Conservation (phyloP, 2,329 filamentous ascomycete genomes). For the Cercospora nicotianae region DNA sequence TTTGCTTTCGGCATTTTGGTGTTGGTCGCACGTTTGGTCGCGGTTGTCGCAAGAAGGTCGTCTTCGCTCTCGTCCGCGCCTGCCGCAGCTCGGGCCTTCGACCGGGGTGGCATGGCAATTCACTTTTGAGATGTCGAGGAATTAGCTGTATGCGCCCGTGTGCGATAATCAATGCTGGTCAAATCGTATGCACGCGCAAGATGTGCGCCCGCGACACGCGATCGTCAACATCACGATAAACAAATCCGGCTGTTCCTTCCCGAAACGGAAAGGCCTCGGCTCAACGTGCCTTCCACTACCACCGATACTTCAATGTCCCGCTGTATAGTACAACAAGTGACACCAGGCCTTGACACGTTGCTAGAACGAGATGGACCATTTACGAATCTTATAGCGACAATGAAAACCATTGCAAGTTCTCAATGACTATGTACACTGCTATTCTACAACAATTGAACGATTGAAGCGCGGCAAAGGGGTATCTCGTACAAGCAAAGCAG, state of each 20-base stretch:
- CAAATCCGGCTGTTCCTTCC: background rate
- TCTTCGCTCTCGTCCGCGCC: slow-evolving; percentile 26
- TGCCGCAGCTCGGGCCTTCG: slow-evolving; percentile 17
- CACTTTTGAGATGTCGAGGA: background rate
- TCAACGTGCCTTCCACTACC: background rate
- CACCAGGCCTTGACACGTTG: background rate
- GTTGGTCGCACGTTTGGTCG: slow-evolving; percentile 27
- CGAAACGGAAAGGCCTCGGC: background rate
- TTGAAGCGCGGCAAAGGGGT: background rate
- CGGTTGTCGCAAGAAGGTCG: slow-evolving; percentile 24
- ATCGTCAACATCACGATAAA: slow-evolving; percentile 3
- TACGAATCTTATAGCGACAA: background rate
- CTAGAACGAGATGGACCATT: background rate
- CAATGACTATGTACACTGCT: background rate
- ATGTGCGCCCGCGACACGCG: background rate
- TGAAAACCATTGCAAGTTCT: background rate
- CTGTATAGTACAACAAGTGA: background rate
- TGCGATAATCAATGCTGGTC: background rate
- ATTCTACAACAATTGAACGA: background rate
- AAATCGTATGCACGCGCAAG: background rate
- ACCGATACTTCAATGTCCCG: background rate
- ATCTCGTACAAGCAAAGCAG: slow-evolving; percentile 8
- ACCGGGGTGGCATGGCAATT: slow-evolving; percentile 42
- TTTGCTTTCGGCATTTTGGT: slow-evolving; percentile 39
- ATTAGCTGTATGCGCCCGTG: background rate